phyloP scores from a whole-genome alignment of 2,329 filamentous ascomycete species.

The Eutypa lata region DNA sequence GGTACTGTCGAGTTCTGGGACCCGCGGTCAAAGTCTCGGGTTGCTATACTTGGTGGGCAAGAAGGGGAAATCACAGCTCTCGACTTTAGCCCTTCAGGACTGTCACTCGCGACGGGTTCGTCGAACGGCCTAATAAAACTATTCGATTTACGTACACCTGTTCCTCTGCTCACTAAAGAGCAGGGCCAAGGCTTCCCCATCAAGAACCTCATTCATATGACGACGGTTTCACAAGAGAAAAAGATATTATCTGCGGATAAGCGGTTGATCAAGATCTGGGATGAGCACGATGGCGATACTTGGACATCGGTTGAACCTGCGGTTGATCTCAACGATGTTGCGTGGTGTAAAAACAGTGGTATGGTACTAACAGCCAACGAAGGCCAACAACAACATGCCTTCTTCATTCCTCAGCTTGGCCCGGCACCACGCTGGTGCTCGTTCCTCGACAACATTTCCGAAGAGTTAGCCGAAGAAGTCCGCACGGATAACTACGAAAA shows the following conservation, averaged over 20 bases:
- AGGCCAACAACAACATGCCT: conserved; percentile 89
- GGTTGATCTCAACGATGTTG: conserved; percentile 92
- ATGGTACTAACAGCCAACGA: conserved; percentile 98
- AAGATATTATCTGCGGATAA: conserved; percentile 93
- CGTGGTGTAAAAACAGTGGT: conserved; percentile 86
- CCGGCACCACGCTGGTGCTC: conserved; percentile 94
- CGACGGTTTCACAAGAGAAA: conserved; percentile 70
- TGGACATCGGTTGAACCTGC: conserved; percentile 96
- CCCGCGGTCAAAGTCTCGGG: conserved; percentile 74
- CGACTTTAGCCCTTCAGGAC: conserved; percentile 78
- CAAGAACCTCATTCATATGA: conserved; percentile 74
- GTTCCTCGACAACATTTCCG: conserved; percentile 95
- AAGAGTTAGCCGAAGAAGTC: conserved; percentile 91
- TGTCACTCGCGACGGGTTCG: conserved; percentile 84
- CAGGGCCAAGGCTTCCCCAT: conserved; percentile 95
- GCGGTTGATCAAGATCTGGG: conserved; percentile 96
- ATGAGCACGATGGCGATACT: conserved; percentile 73
- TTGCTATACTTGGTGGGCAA: conserved; percentile 69
- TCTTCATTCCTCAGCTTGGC: conserved; percentile 91
- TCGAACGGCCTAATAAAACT: conserved; percentile 84
- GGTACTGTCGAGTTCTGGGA: conserved; percentile 99
- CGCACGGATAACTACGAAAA: conserved; percentile 91
- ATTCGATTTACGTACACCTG: conserved; percentile 86
- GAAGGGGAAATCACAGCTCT: conserved; percentile 80
- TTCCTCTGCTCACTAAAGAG: conserved; percentile 84